Conservation (phyloP, 495 filamentous ascomycete genomes). For the Hyaloscypha variabilis region DNA sequence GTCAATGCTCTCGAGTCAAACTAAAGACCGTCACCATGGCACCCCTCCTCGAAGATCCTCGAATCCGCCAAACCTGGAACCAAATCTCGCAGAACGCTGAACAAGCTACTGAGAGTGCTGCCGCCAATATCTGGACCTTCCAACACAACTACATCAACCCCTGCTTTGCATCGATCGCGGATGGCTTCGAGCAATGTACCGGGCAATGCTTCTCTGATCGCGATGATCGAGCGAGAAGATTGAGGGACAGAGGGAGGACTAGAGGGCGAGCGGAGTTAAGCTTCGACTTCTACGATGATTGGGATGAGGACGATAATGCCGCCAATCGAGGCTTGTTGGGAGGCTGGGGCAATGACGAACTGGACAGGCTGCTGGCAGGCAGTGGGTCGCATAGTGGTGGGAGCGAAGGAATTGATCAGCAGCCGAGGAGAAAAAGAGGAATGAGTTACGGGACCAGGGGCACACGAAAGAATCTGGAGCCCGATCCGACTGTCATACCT, state of each 20-base stretch:
- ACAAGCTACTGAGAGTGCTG: conserved; percentile 87
- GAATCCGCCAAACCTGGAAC: conserved; percentile 91
- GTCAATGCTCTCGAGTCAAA: not conserved
- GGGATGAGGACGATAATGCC: conserved; percentile 77
- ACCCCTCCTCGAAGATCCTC: conserved; percentile 76
- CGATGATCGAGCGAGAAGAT: conserved; percentile 73
- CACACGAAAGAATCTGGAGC: conserved; percentile 66
- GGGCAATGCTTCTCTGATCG: conserved; percentile 71
- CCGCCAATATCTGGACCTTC: conserved; percentile 85
- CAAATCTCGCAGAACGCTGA: conserved; percentile 92
- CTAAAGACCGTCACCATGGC: conserved; percentile 39
- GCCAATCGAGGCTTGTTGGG: conserved; percentile 42
- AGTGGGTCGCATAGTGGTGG: conserved; percentile 54
- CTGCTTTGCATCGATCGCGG: conserved; percentile 68
- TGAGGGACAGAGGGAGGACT: conserved; percentile 54
- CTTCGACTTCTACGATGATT: conserved; percentile 99
- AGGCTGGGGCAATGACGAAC: conserved; percentile 71
- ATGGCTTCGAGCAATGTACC: conserved; percentile 69
- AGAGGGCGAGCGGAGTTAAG: conserved; percentile 74
- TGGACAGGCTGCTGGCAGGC: conserved; percentile 84
- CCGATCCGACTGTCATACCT: conserved; percentile 90
- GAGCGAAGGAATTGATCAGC: conserved; percentile 54
- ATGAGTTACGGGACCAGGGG: conserved; percentile 89
- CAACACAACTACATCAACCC: conserved; percentile 83
- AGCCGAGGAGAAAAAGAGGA: conserved; percentile 72